phyloP scores from a whole-genome alignment of 148 eudicot genomes.

The Fagopyrum homotropicum region DNA sequence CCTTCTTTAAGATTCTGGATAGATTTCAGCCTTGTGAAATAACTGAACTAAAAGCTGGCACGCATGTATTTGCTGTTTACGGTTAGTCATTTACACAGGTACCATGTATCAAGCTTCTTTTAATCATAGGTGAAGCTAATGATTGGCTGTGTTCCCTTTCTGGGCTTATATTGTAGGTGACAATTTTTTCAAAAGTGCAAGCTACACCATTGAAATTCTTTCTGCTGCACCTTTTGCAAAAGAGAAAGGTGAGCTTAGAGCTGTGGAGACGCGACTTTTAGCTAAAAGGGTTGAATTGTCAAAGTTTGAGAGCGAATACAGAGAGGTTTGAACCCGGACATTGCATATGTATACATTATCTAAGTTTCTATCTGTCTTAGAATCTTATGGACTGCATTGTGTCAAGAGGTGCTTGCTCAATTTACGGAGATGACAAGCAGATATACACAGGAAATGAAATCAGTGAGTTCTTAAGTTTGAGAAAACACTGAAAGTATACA shows the following conservation, averaged over 20 bases:
- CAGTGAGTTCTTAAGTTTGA: constrained; percentile 38
- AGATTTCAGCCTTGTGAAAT: constrained; percentile 92
- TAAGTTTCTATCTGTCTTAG: constrained; percentile 12
- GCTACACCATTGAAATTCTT: constrained; percentile 82
- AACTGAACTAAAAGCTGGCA: constrained; percentile 77
- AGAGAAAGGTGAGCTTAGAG: constrained; percentile 76
- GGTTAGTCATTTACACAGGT: constrained; percentile 30
- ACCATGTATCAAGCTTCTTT: background rate
- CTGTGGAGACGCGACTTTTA: constrained; percentile 69
- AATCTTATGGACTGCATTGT: constrained; percentile 8
- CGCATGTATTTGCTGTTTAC: constrained; percentile 87
- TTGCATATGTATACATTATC: background rate
- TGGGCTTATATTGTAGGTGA: constrained; percentile 42
- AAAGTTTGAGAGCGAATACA: constrained; percentile 84
- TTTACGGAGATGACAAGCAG: constrained; percentile 90
- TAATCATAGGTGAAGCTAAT: background rate
- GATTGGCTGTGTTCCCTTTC: background rate
- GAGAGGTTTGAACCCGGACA: constrained; percentile 45
- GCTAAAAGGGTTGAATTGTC: constrained; percentile 79
- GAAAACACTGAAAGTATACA: background rate
- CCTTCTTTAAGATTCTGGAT: constrained; percentile 84
- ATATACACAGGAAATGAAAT: constrained; percentile 84
- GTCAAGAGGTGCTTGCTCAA: constrained; percentile 60
- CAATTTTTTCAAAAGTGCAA: constrained; percentile 82
- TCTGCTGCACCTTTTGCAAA: constrained; percentile 56